A percentile compares a stretch with the other conserved stretches of the same genome.
Conservation (phyloP, 257 asterid species). For the Handroanthus guayacan region DNA sequence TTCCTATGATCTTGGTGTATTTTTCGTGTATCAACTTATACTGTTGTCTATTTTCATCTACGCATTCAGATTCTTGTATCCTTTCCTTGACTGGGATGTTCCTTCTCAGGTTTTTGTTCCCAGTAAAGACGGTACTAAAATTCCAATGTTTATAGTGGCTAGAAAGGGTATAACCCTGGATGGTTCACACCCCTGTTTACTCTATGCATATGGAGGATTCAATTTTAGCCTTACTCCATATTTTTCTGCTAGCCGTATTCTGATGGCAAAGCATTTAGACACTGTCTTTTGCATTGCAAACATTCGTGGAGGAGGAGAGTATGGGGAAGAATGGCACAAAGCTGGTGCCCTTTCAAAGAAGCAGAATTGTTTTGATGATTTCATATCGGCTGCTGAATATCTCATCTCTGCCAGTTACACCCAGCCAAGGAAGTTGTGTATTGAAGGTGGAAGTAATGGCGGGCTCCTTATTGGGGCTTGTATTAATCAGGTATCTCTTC, state of each 20-base stretch:
- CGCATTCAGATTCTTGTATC: constrained; percentile 14
- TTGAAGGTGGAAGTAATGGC: constrained; percentile 80
- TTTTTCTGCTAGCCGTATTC: constrained; percentile 54
- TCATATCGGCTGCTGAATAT: constrained; percentile 59
- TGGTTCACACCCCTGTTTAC: constrained; percentile 68
- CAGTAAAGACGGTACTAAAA: constrained; percentile 57
- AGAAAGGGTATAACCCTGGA: constrained; percentile 55
- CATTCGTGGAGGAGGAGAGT: constrained; percentile 80
- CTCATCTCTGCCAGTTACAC: constrained; percentile 66
- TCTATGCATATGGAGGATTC: constrained; percentile 70
- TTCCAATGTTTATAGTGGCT: constrained; percentile 68
- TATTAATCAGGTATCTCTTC: constrained; percentile 58
- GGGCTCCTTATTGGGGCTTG: constrained; percentile 77
- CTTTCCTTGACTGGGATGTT: constrained; percentile 1
- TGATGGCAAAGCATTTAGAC: constrained; percentile 57
- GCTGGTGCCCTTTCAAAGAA: constrained; percentile 64
- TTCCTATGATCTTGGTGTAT: not conserved
- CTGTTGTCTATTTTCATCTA: not conserved
- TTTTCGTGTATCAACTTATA: not conserved
- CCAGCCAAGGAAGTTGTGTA: constrained; percentile 60
- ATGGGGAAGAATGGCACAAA: constrained; percentile 82
- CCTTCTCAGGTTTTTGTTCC: constrained; percentile 58
- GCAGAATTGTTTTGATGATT: constrained; percentile 72
- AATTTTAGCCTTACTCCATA: constrained; percentile 54
- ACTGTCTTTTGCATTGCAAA: constrained; percentile 60